A percentile compares a stretch with the other conserved stretches of the same genome.
phyloP scores from a whole-genome alignment of 1,284 basidiomycete species.

The Trichosporon ovoides region DNA sequence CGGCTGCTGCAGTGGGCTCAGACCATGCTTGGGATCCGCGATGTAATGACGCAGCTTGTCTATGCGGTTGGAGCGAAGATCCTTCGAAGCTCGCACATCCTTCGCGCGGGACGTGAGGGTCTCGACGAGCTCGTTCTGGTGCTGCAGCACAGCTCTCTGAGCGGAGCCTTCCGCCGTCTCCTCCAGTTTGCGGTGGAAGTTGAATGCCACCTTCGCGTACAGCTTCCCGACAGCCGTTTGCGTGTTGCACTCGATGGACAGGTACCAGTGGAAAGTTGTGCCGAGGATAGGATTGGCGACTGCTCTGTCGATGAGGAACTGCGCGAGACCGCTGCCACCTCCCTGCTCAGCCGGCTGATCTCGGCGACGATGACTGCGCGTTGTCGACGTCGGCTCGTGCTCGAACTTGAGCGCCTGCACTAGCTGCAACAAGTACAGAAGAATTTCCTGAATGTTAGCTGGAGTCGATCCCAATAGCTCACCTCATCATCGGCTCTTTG shows the following conservation, averaged over 20 bases:
- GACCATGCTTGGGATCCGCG: constrained; percentile 74
- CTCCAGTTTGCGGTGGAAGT: constrained; percentile 76
- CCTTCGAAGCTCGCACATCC: constrained; percentile 83
- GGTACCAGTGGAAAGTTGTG: constrained; percentile 93
- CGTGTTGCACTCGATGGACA: constrained; percentile 82
- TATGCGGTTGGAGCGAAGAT: constrained; percentile 92
- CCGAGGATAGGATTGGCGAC: constrained; percentile 78
- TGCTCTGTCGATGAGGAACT: constrained; percentile 82
- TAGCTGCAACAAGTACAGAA: constrained; percentile 88
- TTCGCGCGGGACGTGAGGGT: constrained; percentile 75
- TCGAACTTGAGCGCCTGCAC: constrained; percentile 98
- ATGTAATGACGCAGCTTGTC: constrained; percentile 82
- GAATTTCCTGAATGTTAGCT: constrained; percentile 65
- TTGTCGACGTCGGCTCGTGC: constrained; percentile 17
- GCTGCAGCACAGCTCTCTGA: constrained; percentile 69
- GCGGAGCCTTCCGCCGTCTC: constrained; percentile 73
- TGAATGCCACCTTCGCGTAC: constrained; percentile 82
- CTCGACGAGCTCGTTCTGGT: constrained; percentile 81
- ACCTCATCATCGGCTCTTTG: constrained; percentile 91
- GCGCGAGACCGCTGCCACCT: constrained; percentile 77
- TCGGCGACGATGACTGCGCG: constrained; percentile 55
- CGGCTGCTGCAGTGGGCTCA: constrained; percentile 63
- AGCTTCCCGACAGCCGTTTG: constrained; percentile 75
- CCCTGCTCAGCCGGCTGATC: constrained; percentile 46
- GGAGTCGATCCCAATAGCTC: constrained; percentile 28